A percentile compares a stretch with the other conserved stretches of the same genome.
Conservation (phyloP, 2,329 filamentous ascomycete species). For the Aspergillus aculeatinus region DNA sequence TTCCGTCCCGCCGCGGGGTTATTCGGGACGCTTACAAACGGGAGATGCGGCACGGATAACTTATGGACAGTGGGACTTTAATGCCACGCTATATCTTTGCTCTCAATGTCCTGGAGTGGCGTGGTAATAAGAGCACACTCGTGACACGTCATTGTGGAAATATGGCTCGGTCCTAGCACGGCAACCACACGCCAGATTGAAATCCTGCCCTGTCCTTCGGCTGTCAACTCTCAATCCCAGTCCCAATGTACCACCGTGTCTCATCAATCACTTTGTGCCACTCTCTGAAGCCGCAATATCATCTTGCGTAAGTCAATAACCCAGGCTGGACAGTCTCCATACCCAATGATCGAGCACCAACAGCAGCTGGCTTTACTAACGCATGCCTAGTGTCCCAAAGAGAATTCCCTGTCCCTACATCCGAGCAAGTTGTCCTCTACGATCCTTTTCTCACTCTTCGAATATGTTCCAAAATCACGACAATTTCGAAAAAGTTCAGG, state of each 20-base stretch:
- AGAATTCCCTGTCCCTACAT: background rate
- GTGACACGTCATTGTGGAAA: slow-evolving; percentile 8
- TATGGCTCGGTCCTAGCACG: background rate
- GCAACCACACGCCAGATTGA: background rate
- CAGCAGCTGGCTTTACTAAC: background rate
- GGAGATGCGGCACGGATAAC: slow-evolving; percentile 16
- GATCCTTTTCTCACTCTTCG: slow-evolving; percentile 14
- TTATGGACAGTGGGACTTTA: slow-evolving; percentile 17
- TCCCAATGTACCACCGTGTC: background rate
- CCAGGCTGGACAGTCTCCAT: background rate
- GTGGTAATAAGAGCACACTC: background rate
- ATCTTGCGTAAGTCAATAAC: background rate
- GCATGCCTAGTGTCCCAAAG: background rate
- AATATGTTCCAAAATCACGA: slow-evolving; percentile 26
- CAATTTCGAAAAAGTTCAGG: slow-evolving; percentile 42
- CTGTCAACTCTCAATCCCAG: background rate
- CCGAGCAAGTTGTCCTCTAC: background rate
- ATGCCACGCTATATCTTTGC: slow-evolving; percentile 10
- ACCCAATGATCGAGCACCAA: background rate
- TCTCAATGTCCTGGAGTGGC: background rate
- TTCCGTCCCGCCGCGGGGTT: slow-evolving; percentile 16
- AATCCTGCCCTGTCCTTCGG: background rate
- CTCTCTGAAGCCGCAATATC: background rate
- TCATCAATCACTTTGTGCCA: background rate
- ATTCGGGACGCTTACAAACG: slow-evolving; percentile 8